Base-by-base conservation (phyloP, 2,329 filamentous ascomycete species). In the Graphilbum ipis-grandicollis region DNA sequence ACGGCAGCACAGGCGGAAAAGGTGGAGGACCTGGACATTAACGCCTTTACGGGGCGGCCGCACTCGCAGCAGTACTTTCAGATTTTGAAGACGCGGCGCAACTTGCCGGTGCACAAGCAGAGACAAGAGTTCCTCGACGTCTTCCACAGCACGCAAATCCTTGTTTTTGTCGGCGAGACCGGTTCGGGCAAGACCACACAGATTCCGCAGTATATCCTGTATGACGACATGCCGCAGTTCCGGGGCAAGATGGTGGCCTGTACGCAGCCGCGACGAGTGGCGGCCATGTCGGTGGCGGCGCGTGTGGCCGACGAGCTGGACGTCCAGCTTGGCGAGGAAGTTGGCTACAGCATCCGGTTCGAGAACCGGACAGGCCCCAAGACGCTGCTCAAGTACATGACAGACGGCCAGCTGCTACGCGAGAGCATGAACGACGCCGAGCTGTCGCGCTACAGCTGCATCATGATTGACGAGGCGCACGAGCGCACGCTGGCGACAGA, bases 121-220 rank as follows among this genome's bases (percentile, higher is more conserved):
- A 77, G 85, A 68, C 75, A 90, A 57, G 90, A 98, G 55, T 98
- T 98, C 54, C 69, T 98, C 41, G 65, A 86, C 52, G 73, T 93
- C 51, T 98, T 92, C 60, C 92, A 98, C 50, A 75, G 79, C 50
- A 83, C 78, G 19, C 90, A 98, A 60, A 94, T 98, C 47, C 75
- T 98, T 42, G 90, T 98, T 50, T 94, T 98, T 52, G 90, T 98
- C 45, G 90, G 90, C 63, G 90, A 98, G 66, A 98, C 90, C 9
- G 90, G 92, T 73, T 98, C 90, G 46, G 90, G 90, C 63, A 98
- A 98, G 65, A 98, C 90, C 5, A 98, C 90, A 0, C 90, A 98
- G 65, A 96, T 98, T 43, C 90, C 90, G 2, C 90, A 98, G 57
- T 98, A 94, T 56, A 88, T 98, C 46, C 74, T 98, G 30, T 96